These are phyloP conservation scores for Avena insularis DNA, from an alignment of 176 grass and related monocot species.

Conservation along the genomic window DNA sequence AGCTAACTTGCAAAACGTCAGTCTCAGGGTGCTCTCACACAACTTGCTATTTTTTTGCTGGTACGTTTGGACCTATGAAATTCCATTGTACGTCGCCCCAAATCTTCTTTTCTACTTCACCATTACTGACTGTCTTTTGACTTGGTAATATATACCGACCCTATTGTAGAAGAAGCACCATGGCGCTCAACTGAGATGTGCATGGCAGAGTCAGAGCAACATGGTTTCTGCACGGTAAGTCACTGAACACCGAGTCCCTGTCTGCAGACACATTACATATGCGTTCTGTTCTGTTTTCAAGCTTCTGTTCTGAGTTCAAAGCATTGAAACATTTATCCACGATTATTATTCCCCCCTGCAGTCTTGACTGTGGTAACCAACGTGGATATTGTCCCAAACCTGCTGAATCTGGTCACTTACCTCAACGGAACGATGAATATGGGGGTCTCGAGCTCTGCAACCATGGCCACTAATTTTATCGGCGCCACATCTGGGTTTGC, in stretches of 20 bases:
- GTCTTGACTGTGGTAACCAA: slow-evolving; percentile 44
- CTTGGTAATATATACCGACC: not conserved
- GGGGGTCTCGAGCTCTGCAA: slow-evolving; percentile 58
- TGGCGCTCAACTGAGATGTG: slow-evolving; percentile 38
- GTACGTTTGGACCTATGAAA: not conserved
- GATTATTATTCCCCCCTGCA: not conserved
- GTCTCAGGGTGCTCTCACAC: not conserved
- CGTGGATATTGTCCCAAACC: slow-evolving; percentile 44
- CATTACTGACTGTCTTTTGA: not conserved
- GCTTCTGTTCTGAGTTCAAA: not conserved
- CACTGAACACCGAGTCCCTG: not conserved
- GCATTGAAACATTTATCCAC: not conserved
- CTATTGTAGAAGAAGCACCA: slow-evolving; percentile 13
- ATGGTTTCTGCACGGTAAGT: slow-evolving; percentile 56
- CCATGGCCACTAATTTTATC: slow-evolving; percentile 56
- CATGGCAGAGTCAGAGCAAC: slow-evolving; percentile 64
- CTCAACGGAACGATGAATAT: slow-evolving; percentile 62
- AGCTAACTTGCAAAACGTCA: not conserved
- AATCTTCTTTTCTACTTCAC: not conserved
- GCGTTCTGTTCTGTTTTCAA: not conserved
- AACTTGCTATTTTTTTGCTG: not conserved
- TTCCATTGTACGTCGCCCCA: not conserved
- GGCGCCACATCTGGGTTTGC: slow-evolving; percentile 57
- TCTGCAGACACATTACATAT: not conserved
- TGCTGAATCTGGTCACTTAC: slow-evolving; percentile 67